These are phyloP conservation scores for Corniculantispora saksenae DNA, from an alignment of 2,329 filamentous ascomycete species.

Conservation along the genomic window DNA sequence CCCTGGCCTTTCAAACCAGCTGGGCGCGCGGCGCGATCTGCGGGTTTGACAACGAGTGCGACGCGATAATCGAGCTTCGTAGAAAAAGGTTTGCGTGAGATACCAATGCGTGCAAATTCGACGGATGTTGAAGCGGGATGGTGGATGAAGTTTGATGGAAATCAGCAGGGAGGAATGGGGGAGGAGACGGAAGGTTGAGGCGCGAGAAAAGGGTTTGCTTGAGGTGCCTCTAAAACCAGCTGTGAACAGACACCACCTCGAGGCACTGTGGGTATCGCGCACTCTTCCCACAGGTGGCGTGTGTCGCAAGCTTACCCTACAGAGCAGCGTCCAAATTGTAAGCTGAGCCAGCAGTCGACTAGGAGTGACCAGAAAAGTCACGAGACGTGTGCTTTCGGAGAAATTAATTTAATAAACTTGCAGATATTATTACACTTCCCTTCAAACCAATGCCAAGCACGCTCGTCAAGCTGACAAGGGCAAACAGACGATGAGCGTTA, in stretches of 20 bases:
- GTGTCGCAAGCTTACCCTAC: neutral
- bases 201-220: slow-evolving; percentile 19
- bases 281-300: neutral
- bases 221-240: neutral
- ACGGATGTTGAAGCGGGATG: slow-evolving; percentile 10
- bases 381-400: no score
- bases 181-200: slow-evolving; percentile 6
- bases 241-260: slow-evolving; percentile 15
- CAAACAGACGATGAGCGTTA: no score
- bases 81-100: neutral
- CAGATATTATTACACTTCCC: no score
- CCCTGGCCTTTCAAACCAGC: neutral
- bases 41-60: neutral
- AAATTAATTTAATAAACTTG: no score
- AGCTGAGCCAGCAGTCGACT: no score
- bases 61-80: slow-evolving; percentile 7
- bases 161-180: neutral
- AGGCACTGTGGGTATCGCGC: slow-evolving; percentile 16
- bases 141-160: neutral
- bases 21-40: slow-evolving; percentile 10
- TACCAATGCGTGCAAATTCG: neutral
- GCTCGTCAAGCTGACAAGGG: no score
- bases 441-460: no score
- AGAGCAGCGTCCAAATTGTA: neutral
- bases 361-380: no score